Percentiles rank a stretch among this genome's conserved stretches.
Conservation (phyloP, 768 basidiomycete genomes). For the Phaffia tasmanica region DNA sequence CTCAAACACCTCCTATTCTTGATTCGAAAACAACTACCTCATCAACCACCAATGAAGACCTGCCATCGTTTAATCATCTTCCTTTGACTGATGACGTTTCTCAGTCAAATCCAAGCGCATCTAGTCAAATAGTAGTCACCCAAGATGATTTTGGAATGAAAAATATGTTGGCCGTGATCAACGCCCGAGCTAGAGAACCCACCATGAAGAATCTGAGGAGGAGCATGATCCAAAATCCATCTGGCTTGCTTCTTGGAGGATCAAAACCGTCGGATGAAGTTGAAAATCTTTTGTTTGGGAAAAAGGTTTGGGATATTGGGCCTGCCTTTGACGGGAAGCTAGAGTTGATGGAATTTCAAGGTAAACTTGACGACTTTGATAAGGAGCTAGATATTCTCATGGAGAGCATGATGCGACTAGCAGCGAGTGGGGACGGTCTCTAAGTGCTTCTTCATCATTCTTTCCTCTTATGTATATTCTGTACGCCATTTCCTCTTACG, state of each 20-base stretch:
- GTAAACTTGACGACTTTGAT: conserved; percentile 33
- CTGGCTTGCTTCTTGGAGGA: conserved; percentile 6
- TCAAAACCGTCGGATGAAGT: conserved; percentile 29
- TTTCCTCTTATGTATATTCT: too few species aligned
- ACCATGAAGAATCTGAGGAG: conserved; percentile 1
- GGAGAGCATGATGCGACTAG: conserved; percentile 15
- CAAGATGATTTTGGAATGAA: conserved; percentile 72
- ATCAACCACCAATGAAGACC: conserved; percentile 39
- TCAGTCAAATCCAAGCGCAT: conserved; percentile 40
- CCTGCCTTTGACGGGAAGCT: conserved; percentile 31
- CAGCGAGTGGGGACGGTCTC: neutral
- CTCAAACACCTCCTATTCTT: conserved; percentile 27
- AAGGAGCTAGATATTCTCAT: conserved; percentile 35
- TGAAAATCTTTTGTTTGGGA: conserved; percentile 31
- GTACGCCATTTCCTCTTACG: too few species aligned
- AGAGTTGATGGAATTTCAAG: conserved; percentile 29
- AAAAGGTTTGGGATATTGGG: conserved; percentile 26
- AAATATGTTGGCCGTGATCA: conserved; percentile 79
- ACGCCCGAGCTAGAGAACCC: conserved; percentile 38
- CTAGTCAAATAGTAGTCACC: conserved; percentile 30
- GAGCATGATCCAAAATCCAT: neutral
- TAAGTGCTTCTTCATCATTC: too few species aligned
- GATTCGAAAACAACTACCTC: conserved; percentile 21
- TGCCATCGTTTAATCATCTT: conserved; percentile 32
- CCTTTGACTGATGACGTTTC: conserved; percentile 43